Conservation (phyloP, 192 early-diverging fungal genomes). For the Podila horticola region DNA sequence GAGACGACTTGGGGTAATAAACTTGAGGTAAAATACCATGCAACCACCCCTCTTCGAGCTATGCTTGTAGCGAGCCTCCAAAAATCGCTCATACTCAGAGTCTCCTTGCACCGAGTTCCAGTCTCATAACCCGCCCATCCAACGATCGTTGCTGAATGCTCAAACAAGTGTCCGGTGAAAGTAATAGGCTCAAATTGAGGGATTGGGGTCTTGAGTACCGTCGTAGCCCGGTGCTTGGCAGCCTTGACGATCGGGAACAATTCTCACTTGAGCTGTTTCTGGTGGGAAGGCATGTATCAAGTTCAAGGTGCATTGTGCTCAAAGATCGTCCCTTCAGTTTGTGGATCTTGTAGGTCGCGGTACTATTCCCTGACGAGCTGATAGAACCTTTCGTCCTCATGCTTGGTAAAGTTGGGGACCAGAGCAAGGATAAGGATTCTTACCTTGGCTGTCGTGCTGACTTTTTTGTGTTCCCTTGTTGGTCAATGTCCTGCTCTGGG, state of each 20-base stretch:
- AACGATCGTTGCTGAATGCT: too few relatives aligned
- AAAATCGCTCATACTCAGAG: not conserved
- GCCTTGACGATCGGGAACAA: too few relatives aligned
- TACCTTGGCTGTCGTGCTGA: too few relatives aligned
- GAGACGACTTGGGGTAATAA: not conserved
- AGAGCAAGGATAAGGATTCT: too few relatives aligned
- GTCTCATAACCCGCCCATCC: not conserved
- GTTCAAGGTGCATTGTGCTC: not conserved
- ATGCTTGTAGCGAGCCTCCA: slow-evolving; percentile 3
- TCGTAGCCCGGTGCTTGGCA: too few relatives aligned
- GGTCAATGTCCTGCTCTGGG: too few relatives aligned
- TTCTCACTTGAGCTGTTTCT: too few relatives aligned
- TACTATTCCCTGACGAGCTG: not conserved
- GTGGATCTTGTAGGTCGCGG: not conserved
- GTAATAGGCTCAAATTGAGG: too few relatives aligned
- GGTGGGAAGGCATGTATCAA: not conserved
- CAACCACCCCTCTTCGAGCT: not conserved
- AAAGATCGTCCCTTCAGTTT: not conserved
- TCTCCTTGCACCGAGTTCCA: not conserved
- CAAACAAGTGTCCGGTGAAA: too few relatives aligned
- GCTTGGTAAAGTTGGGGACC: not conserved
- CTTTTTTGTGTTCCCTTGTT: too few relatives aligned
- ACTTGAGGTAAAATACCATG: not conserved
- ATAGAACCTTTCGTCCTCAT: not conserved
- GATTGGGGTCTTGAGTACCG: too few relatives aligned